Base-by-base conservation (phyloP, 2,329 filamentous ascomycete species). In the Cercospora janseana region DNA sequence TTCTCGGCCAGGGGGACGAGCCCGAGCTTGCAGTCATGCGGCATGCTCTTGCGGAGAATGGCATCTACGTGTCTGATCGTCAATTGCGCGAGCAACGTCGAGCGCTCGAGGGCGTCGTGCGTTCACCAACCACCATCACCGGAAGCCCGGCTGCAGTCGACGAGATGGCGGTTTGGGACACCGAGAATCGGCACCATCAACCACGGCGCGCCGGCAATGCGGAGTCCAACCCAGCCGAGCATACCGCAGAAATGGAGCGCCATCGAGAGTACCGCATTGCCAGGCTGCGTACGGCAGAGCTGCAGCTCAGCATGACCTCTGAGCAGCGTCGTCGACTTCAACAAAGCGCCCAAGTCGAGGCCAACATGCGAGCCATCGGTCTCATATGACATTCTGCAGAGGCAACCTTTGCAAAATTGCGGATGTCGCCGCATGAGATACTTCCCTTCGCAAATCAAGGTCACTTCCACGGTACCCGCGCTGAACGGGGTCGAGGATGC, bases 1-100 rank as follows among this genome's bases (percentile, higher is more conserved):
- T 37, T 20, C 31, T 52, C 21, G 50, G 50, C 16, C 32, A 52
- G 3, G 50, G 50, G 18, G 38, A 52, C 26, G 50, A 52, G 28
- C 44, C 37, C 10, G 38, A 45, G 12, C 15, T 48, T 8, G 44
- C 32, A 20, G 45, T 29, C 7, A 15, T 45, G 2, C 44, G 41
- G 4, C 37, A 23, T 10, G 38, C 41, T 12, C 26, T 38, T 3
- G 27, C 34, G 4, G 24, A 16, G 3, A 27, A 41, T n/a, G 45
- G 50, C 23, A 29, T 52, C 20, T n/a, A 44, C 20, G 7, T 52
- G 4, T 38, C 38, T 23, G 50, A 52, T 20, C 44, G 38, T 18
- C 46, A 42, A 9, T 20, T 52, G 1, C 50, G 50, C 3, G 18
- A 38, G 10, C 50, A 52, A 26, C 49, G 26, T 9, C 42, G 43